These are phyloP conservation scores for Eucommia ulmoides DNA, from an alignment of 257 asterid genomes.

Conservation along the genomic window DNA sequence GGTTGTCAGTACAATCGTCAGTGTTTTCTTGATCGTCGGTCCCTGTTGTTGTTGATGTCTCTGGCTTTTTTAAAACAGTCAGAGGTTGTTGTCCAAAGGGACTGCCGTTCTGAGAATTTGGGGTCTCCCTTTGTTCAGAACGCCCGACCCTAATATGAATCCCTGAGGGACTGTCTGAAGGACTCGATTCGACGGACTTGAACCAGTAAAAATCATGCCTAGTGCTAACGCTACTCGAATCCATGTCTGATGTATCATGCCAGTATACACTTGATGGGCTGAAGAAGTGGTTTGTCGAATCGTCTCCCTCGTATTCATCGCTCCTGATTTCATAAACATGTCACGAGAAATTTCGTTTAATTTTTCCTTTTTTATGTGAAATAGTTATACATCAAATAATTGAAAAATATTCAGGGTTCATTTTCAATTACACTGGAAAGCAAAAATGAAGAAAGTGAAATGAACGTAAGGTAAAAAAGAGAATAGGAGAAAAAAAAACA, in stretches of 20 bases:
- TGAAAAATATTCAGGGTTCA: too few species aligned
- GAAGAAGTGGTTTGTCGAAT: slow-evolving; percentile 38
- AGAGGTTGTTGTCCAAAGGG: slow-evolving; percentile 34
- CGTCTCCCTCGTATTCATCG: slow-evolving; percentile 72
- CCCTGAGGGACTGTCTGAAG: slow-evolving; percentile 76
- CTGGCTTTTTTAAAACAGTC: slow-evolving; percentile 47
- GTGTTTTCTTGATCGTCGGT: slow-evolving; percentile 26
- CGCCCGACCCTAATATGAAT: slow-evolving; percentile 41
- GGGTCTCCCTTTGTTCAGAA: slow-evolving; percentile 48
- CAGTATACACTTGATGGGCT: slow-evolving; percentile 42
- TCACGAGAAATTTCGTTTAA: too few species aligned
- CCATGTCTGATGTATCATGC: slow-evolving; percentile 61
- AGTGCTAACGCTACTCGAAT: slow-evolving; percentile 63
- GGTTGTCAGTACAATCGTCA: slow-evolving; percentile 23
- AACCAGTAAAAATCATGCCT: slow-evolving; percentile 50
- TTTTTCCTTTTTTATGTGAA: too few species aligned
- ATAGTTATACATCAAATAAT: too few species aligned
- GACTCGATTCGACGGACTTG: slow-evolving; percentile 68
- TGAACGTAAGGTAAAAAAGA: too few species aligned
- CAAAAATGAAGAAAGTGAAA: too few species aligned
- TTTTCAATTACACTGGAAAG: too few species aligned
- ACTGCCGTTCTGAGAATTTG: slow-evolving; percentile 24
- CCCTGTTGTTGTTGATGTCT: too few species aligned
- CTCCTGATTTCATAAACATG: slow-evolving; percentile 48
- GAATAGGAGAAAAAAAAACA: too few species aligned